phyloP scores from a whole-genome alignment of 177 flowering plant genomes.

The Vitis hybrid region DNA sequence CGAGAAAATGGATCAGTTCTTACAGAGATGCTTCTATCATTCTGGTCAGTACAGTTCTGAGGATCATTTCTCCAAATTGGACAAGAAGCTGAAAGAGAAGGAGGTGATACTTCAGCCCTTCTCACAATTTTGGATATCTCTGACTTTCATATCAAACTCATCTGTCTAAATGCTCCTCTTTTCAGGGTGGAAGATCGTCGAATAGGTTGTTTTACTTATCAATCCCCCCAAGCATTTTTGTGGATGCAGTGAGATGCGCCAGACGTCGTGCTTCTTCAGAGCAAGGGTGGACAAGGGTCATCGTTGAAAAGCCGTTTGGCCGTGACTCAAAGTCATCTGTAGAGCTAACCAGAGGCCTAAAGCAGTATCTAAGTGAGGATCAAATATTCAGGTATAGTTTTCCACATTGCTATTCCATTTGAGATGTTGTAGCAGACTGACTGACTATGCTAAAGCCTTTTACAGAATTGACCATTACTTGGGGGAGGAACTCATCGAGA shows the following conservation, averaged over 20 bases:
- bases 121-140: background rate
- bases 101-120: conserved; percentile 1
- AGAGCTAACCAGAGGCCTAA: conserved; percentile 10
- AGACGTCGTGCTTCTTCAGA: conserved; percentile 12
- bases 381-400: conserved; percentile 13
- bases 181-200: conserved; percentile 2
- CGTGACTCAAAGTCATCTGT: conserved; percentile 13
- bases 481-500: conserved; percentile 29
- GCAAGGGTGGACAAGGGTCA: conserved; percentile 17
- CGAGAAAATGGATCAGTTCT: conserved; percentile 8
- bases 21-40: conserved; percentile 11
- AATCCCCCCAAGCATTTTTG: conserved; percentile 12
- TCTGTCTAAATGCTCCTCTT: background rate
- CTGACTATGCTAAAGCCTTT: too few relatives aligned
- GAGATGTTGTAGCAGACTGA: too few relatives aligned
- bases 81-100: conserved; percentile 6
- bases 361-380: conserved; percentile 11
- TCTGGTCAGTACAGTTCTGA: conserved; percentile 11
- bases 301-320: conserved; percentile 18
- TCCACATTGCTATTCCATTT: background rate
- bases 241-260: conserved; percentile 18
- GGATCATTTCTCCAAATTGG: conserved; percentile 6
- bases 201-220: conserved; percentile 8
- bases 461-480: conserved; percentile 29
- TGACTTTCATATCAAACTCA: background rate